Conservation (phyloP, 768 basidiomycete genomes). For the Hygrophoropsis aurantiaca region DNA sequence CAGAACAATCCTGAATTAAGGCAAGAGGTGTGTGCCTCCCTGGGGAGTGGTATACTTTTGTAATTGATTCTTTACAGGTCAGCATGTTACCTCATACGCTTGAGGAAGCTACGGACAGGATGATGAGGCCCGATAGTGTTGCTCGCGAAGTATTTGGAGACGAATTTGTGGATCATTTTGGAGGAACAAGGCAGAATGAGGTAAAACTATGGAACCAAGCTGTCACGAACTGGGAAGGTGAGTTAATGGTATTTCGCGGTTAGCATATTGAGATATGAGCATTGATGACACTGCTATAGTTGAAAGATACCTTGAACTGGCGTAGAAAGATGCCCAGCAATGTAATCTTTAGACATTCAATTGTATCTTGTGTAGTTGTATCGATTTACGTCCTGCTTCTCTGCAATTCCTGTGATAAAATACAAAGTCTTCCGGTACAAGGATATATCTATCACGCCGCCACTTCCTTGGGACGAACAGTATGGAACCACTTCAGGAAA, state of each 20-base stretch:
- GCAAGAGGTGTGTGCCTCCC: slow-evolving; percentile 52
- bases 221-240: slow-evolving; percentile 94
- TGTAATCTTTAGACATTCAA: too few species aligned
- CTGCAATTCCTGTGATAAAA: background rate
- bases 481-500: slow-evolving; percentile 66
- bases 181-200: slow-evolving; percentile 93
- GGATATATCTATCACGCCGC: background rate
- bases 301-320: slow-evolving; percentile 84
- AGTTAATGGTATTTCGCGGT: slow-evolving; percentile 20
- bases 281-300: slow-evolving; percentile 43
- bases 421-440: slow-evolving; percentile 2
- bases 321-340: slow-evolving; percentile 41
- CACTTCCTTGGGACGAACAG: slow-evolving; percentile 19
- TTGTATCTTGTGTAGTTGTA: background rate
- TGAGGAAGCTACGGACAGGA: slow-evolving; percentile 73
- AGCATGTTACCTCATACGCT: slow-evolving; percentile 78
- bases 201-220: slow-evolving; percentile 84
- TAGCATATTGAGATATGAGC: too few species aligned
- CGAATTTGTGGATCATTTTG: slow-evolving; percentile 92
- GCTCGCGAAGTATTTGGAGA: slow-evolving; percentile 88
- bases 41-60: background rate
- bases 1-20: slow-evolving; percentile 44
- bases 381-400: background rate
- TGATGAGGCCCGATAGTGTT: slow-evolving; percentile 76
- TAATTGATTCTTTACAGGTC: slow-evolving; percentile 39